Percentiles rank a stretch among this genome's conserved stretches.
Conservation (phyloP, 495 filamentous ascomycete species). For the Neurospora sp. region DNA sequence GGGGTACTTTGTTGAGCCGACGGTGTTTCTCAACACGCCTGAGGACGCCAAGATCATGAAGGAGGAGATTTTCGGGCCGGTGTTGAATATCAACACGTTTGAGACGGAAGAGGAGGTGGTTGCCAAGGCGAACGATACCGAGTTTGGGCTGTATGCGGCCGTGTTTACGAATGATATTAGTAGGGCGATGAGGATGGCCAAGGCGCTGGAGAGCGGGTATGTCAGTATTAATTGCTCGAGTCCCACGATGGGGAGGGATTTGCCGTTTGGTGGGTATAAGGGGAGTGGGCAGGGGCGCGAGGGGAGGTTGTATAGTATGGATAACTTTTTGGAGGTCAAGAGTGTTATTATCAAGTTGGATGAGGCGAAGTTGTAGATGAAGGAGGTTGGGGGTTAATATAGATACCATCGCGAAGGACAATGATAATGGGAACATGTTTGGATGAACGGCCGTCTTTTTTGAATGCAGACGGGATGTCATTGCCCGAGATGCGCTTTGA, state of each 20-base stretch:
- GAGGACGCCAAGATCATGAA: slow-evolving; percentile 53
- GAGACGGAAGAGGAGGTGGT: slow-evolving; percentile 54
- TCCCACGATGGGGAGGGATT: slow-evolving; percentile 23
- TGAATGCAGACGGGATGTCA: too few relatives aligned
- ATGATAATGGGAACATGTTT: not conserved
- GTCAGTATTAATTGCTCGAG: slow-evolving; percentile 35
- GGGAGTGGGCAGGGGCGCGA: slow-evolving; percentile 31
- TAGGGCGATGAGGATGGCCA: slow-evolving; percentile 56
- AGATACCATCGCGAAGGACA: not conserved
- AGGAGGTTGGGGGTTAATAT: not conserved
- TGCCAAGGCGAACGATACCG: slow-evolving; percentile 60
- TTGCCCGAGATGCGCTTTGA: not conserved
- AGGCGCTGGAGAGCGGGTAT: slow-evolving; percentile 54
- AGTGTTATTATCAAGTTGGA: slow-evolving; percentile 27
- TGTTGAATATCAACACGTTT: slow-evolving; percentile 63
- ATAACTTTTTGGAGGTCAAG: slow-evolving; percentile 42
- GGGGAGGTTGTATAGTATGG: slow-evolving; percentile 31
- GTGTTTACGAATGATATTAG: slow-evolving; percentile 66
- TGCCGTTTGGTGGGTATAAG: slow-evolving; percentile 37
- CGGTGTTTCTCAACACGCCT: slow-evolving; percentile 59
- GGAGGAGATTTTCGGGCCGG: slow-evolving; percentile 50
- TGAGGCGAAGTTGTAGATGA: slow-evolving; percentile 4
- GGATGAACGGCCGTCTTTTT: not conserved
- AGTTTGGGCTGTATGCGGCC: slow-evolving; percentile 61
- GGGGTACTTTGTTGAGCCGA: slow-evolving; percentile 52